These are phyloP conservation scores for Leccinum variabile DNA, from an alignment of 1,284 basidiomycete species.

Conservation along the genomic window DNA sequence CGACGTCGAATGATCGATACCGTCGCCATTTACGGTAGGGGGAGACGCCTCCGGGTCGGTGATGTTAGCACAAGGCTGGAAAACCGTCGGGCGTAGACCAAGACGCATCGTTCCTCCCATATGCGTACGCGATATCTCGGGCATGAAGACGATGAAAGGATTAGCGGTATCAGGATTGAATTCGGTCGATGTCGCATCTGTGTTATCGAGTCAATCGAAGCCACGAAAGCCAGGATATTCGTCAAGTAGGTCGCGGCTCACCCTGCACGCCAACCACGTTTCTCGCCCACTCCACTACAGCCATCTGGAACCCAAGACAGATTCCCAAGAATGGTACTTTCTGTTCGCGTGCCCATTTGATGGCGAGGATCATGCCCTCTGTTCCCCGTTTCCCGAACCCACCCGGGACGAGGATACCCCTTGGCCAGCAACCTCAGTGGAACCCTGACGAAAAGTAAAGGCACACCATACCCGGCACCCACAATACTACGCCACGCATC, in stretches of 20 bases:
- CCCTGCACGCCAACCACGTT: conserved; percentile 78
- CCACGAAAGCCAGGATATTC: background rate
- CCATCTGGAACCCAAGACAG: conserved; percentile 97
- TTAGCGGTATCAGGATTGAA: conserved; percentile 62
- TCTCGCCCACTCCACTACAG: conserved; percentile 94
- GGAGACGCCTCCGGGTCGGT: conserved; percentile 16
- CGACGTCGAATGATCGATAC: conserved; percentile 41
- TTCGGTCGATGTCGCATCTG: conserved; percentile 89
- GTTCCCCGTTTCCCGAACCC: conserved; percentile 94
- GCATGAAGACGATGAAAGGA: conserved; percentile 96
- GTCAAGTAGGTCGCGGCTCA: conserved; percentile 34
- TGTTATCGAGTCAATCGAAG: conserved; percentile 12
- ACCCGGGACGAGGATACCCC: conserved; percentile 93
- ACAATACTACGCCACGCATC: conserved; percentile 95
- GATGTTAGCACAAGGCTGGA: conserved; percentile 48
- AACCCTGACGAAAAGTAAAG: conserved; percentile 1
- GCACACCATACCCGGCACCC: conserved; percentile 71
- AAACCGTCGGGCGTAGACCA: conserved; percentile 92
- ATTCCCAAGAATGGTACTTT: conserved; percentile 95
- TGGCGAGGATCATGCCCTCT: conserved; percentile 97
- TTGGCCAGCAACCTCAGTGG: conserved; percentile 34
- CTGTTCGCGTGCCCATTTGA: conserved; percentile 95
- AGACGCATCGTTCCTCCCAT: conserved; percentile 99
- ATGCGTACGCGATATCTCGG: conserved; percentile 96
- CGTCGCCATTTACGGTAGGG: conserved; percentile 14